Evolutionary conservation across 1,284 basidiomycete genomes (phyloP).

Genomic region (Microbotryomycetes sp.): DNA sequence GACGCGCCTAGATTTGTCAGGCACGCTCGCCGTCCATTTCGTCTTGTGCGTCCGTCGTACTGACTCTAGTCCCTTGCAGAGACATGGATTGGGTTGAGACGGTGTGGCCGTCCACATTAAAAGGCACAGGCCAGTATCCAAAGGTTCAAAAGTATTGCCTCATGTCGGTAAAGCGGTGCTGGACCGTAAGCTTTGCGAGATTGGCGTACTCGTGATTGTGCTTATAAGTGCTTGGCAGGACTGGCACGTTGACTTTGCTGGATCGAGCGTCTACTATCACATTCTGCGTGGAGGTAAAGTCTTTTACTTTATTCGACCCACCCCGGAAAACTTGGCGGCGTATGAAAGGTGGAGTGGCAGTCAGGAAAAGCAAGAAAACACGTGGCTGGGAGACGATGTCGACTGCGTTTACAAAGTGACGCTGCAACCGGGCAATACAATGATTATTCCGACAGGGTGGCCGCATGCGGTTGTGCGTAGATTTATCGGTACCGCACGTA

Average conservation of each 20-base stretch:
- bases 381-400: constrained; percentile 85
- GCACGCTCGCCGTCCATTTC: constrained; percentile 8
- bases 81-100: constrained; percentile 96
- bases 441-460: constrained; percentile 90
- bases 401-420: constrained; percentile 76
- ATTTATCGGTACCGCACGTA: not conserved
- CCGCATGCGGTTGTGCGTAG: constrained; percentile 84
- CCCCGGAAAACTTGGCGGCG: constrained; percentile 75
- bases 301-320: constrained; percentile 93
- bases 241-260: constrained; percentile 95
- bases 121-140: constrained; percentile 53
- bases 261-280: constrained; percentile 89
- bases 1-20: constrained; percentile 69
- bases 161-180: constrained; percentile 77
- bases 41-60: not conserved
- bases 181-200: constrained; percentile 73
- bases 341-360: constrained; percentile 56
- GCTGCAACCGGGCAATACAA: constrained; percentile 36
- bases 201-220: not conserved
- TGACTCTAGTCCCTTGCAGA: not conserved
- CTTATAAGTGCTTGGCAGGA: too few relatives aligned
- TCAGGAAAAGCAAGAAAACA: constrained; percentile 72
- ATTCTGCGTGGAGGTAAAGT: constrained; percentile 61
- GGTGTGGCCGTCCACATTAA: constrained; percentile 62
- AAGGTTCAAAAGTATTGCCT: constrained; percentile 95